A percentile compares a stretch with the other conserved stretches of the same genome.
Conservation (phyloP, 2,329 filamentous ascomycete species). For the Exophiala aquamarina region DNA sequence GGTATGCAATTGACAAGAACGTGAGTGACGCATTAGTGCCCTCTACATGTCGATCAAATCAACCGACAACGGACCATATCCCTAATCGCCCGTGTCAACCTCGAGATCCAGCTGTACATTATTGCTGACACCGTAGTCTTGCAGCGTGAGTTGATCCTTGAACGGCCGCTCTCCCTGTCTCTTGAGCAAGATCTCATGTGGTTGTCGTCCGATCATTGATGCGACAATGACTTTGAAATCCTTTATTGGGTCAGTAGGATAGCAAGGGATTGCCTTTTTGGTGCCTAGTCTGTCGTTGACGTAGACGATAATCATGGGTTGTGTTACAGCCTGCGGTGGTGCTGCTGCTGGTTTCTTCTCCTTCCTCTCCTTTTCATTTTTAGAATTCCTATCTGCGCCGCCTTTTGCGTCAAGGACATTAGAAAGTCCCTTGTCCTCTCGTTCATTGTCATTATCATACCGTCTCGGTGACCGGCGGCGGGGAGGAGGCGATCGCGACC, state of each 20-base stretch:
- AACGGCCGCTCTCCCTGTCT: conserved; percentile 90
- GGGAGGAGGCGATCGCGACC: conserved; percentile 37
- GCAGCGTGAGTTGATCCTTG: conserved; percentile 82
- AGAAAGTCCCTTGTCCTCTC: conserved; percentile 25
- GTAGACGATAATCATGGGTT: conserved; percentile 91
- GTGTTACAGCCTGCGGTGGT: conserved; percentile 44
- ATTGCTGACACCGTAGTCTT: conserved; percentile 92
- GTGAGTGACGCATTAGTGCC: background rate
- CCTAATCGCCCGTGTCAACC: conserved; percentile 48
- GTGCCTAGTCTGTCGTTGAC: conserved; percentile 95
- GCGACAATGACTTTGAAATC: conserved; percentile 92
- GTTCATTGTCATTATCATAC: conserved; percentile 29
- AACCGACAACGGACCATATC: too few species aligned
- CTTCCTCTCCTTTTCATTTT: conserved; percentile 31
- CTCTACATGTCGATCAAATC: too few species aligned
- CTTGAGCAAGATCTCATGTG: conserved; percentile 89
- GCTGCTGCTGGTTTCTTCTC: conserved; percentile 23
- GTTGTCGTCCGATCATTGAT: conserved; percentile 80
- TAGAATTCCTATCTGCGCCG: conserved; percentile 15
- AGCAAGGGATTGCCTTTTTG: conserved; percentile 89
- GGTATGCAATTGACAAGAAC: too few species aligned
- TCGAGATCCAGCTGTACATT: conserved; percentile 65
- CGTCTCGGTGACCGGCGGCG: conserved; percentile 13
- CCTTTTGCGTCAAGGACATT: conserved; percentile 20
- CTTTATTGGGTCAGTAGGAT: conserved; percentile 78